These are phyloP conservation scores for Leishmania guyanensis DNA, from an alignment of 208 protist genomes.

Conservation along the genomic window DNA sequence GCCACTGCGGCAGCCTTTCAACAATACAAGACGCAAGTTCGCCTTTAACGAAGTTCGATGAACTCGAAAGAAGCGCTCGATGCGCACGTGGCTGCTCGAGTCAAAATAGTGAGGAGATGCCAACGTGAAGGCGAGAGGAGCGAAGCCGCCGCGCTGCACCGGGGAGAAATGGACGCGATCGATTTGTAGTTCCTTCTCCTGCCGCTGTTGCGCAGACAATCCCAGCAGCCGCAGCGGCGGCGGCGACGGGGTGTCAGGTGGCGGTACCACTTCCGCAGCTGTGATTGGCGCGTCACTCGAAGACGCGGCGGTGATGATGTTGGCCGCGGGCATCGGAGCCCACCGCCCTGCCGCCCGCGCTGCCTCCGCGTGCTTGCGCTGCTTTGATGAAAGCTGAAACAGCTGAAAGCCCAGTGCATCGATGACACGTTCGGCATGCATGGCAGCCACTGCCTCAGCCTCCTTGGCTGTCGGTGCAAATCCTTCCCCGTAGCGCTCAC, in stretches of 20 bases:
- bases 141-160: constrained; percentile 47
- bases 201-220: constrained; percentile 19
- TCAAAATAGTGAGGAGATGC: constrained; percentile 75
- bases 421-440: constrained; percentile 89
- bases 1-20: background rate
- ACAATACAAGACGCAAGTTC: constrained; percentile 28
- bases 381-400: constrained; percentile 80
- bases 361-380: constrained; percentile 78
- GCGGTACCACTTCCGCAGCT: constrained; percentile 20
- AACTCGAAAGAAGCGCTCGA: constrained; percentile 59
- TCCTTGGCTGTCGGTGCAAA: constrained; percentile 69
- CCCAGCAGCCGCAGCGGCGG: constrained; percentile 33
- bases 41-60: constrained; percentile 41
- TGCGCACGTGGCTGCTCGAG: constrained; percentile 40
- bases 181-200: constrained; percentile 51
- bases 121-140: constrained; percentile 58
- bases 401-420: constrained; percentile 79
- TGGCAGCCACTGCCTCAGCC: constrained; percentile 75
- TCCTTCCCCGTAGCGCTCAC: constrained; percentile 77
- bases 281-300: constrained; percentile 8
- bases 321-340: constrained; percentile 36
- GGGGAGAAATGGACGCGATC: constrained; percentile 50
- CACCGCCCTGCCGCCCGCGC: constrained; percentile 64
- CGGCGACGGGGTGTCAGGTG: constrained; percentile 44
- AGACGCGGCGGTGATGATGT: constrained; percentile 18